A percentile compares a stretch with the other conserved stretches of the same genome.
Evolutionary conservation across 2,329 filamentous ascomycete genomes (phyloP).

Genomic region (Colletotrichum chlorophyti): DNA sequence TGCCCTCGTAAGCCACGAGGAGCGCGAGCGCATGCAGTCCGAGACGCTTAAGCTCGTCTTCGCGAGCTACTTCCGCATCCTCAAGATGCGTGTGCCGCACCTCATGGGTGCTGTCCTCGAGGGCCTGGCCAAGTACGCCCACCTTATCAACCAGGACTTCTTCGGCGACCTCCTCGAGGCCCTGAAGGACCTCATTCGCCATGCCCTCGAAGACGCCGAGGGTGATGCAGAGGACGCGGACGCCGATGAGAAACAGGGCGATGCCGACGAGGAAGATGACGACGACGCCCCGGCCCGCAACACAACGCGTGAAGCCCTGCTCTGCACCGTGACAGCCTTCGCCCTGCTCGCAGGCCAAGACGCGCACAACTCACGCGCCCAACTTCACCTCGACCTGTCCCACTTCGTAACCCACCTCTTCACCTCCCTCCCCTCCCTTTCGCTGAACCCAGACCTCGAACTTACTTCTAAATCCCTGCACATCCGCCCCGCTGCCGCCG

Average conservation of each 20-base stretch:
- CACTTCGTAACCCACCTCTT: constrained; percentile 97
- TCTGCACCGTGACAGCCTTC: constrained; percentile 96
- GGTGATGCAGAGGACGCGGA: constrained; percentile 50
- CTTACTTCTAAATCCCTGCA: constrained; percentile 75
- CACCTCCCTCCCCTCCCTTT: constrained; percentile 79
- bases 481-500: constrained; percentile 54
- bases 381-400: constrained; percentile 87
- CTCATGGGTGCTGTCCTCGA: constrained; percentile 98
- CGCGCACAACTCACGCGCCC: constrained; percentile 80
- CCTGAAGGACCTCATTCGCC: constrained; percentile 87
- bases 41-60: constrained; percentile 97
- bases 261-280: constrained; percentile 49
- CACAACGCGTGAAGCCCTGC: constrained; percentile 82
- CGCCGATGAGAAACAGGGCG: constrained; percentile 45
- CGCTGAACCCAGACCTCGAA: constrained; percentile 86
- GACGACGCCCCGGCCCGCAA: constrained; percentile 66
- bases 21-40: constrained; percentile 90
- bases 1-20: constrained; percentile 88
- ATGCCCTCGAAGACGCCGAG: constrained; percentile 66
- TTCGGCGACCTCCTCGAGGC: constrained; percentile 96
- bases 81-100: constrained; percentile 81
- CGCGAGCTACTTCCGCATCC: constrained; percentile 90
- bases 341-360: constrained; percentile 96
- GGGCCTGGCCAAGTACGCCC: constrained; percentile 90
- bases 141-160: constrained; percentile 98